A percentile compares a stretch with the other conserved stretches of the same genome.
phyloP scores from a whole-genome alignment of 139 green algal genomes.

The Chlorella sp. region DNA sequence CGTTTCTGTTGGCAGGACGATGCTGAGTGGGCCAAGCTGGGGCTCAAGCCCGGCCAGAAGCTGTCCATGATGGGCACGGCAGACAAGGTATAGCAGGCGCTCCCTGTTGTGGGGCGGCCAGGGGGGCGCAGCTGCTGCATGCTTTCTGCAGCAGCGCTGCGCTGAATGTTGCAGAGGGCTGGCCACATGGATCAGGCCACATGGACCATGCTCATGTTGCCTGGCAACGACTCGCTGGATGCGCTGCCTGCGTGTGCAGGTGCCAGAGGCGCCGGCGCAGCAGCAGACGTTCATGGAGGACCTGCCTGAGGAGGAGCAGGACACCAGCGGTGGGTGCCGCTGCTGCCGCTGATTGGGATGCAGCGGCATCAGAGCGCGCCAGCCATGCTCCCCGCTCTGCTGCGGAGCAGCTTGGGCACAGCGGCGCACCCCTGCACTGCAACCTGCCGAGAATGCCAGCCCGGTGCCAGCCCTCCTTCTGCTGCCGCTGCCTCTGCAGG shows the following conservation, averaged over 20 bases:
- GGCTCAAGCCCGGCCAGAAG: constrained; percentile 84
- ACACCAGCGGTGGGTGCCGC: constrained; percentile 36
- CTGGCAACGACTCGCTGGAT: too few relatives aligned
- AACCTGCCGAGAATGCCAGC: not conserved
- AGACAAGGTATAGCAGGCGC: too few relatives aligned
- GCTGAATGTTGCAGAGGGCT: too few relatives aligned
- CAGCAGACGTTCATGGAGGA: constrained; percentile 91
- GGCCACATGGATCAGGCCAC: too few relatives aligned
- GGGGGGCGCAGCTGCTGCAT: too few relatives aligned
- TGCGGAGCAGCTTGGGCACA: not conserved
- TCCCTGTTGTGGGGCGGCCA: too few relatives aligned
- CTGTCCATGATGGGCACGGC: constrained; percentile 98
- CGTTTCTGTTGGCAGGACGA: constrained; percentile 68
- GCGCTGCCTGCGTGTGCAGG: not conserved
- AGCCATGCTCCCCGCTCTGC: not conserved
- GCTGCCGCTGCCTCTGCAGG: constrained; percentile 23
- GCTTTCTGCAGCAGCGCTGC: too few relatives aligned
- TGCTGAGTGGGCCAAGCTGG: constrained; percentile 80
- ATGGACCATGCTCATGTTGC: too few relatives aligned
- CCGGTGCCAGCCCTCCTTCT: not conserved
- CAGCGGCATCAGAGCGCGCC: not conserved
- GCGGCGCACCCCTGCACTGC: not conserved
- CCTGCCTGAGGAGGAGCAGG: constrained; percentile 87
- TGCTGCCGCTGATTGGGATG: not conserved
- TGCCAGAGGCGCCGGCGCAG: constrained; percentile 72